Base-by-base conservation (phyloP, 1,284 basidiomycete genomes). In the Apiotrichum akiyoshidainum region DNA sequence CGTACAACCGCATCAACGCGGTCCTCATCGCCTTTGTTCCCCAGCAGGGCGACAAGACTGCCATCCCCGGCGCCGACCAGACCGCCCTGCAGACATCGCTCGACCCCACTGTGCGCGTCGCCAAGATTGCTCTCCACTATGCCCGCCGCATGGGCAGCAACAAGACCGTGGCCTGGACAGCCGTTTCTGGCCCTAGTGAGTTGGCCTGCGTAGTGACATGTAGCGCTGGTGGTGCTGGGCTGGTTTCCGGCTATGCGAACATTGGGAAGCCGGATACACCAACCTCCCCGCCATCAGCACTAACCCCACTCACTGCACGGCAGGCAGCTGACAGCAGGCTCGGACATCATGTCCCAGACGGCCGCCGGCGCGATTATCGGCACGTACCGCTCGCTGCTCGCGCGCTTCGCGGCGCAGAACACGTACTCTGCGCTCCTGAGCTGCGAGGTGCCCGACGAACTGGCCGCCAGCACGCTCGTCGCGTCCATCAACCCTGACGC, bases 41-140 rank as follows among this genome's bases (percentile, higher is more conserved):
- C 10, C 54, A 41, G 9, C 13, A 46, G 1, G 13, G 31, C 10
- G 12, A 10, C 19, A 12, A 14, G 12, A 33, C 14, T 8, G 17
- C 26, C 10, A 35, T 44, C 14, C 46, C 46, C 22, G 54, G 54
- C 12, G 31, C 19, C 8, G 54, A 55, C 47, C 54, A 55, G 54
- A 35, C 54, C 3, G 54, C 54, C 14, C 26, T 55, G n/a, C n/a
- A 34, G 14, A n/a, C 22, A 16, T 37, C 33, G n/a, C 46, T 55
- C 22, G 31, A 48, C 40, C 54, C 54, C 14, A 16, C 31, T 8
- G 40, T 49, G 8, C 46, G 40, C 17, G 46, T 34, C 17, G 21
- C 39, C 21, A 55, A 55, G 41, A 17, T 19, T 26, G 54, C 40
- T 6, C 54, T 55, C n/a, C n/a, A 41, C 39, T 17, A 55, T 17